Evolutionary conservation across 2,329 filamentous ascomycete genomes (phyloP), one percentile per base, ranked within the genome.

Genomic region (Colletotrichum siamense): DNA sequence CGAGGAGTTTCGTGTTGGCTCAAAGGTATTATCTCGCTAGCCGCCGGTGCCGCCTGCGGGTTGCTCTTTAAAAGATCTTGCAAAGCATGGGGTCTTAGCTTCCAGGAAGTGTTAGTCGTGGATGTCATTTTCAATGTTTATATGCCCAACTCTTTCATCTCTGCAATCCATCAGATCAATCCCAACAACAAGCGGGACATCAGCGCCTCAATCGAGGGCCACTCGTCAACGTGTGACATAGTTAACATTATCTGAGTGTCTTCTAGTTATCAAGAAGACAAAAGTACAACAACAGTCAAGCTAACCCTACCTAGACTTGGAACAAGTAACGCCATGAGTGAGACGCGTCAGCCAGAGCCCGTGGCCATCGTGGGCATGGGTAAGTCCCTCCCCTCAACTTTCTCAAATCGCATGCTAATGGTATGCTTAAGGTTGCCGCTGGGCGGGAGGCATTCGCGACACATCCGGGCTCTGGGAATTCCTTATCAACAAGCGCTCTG

Each of bases 391-490:
- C 1, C 1, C 0, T 18, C 26, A 30, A 0, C 10, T 22, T 30
- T 13, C 8, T 6, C 10, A 34, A 22, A 1, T 34, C 16, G 22
- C 26, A 18, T 0, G 59, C 28, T 62, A 22, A 62, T 18, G n/a
- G 12, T 62, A n/a, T 22, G 6, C 8, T 0, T 8, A 18, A 62
- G 59, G 26, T 6, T 62, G 59, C 28, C 59, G 59, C 16, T 32
- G 24, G 28, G 26, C 28, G 15, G 36, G 34, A 16, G 63, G 49
- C 73, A 77, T 22, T 70, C 73, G 34, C 18, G 24, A 30, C 26
- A n/a, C 70, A 6, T 55, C 74, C 6, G 71, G 44, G n/a, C 62
- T 80, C n/a, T 80, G 79, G 79, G 74, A 79, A 16, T 67, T 79
- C 26, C 59, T 80, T 5, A 69, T 49, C 39, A 55, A 79, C 16